A percentile compares a stretch with the other conserved stretches of the same genome.
Evolutionary conservation across 2,329 filamentous ascomycete species (phyloP).

Genomic region (Epicoccum nigrum): DNA sequence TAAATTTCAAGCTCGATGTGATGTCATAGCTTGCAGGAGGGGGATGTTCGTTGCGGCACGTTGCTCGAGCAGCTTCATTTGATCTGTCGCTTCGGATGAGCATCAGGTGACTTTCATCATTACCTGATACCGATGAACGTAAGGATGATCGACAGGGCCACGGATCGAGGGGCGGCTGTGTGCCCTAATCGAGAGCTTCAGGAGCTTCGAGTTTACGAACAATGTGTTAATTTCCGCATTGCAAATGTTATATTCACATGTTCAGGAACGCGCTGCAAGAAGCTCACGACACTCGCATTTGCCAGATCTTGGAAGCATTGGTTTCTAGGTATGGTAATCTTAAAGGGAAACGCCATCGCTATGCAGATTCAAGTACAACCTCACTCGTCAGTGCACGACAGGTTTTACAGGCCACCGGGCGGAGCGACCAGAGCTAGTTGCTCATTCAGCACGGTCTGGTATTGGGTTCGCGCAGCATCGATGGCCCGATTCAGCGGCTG

Average conservation of each 20-base stretch:
- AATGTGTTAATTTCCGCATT: not conserved
- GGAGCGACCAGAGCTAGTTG: slow-evolving; percentile 51
- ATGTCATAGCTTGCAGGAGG: not conserved
- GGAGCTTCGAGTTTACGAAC: not conserved
- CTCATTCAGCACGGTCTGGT: slow-evolving; percentile 70
- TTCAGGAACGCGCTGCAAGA: too few relatives aligned
- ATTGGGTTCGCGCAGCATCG: slow-evolving; percentile 72
- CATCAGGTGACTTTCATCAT: slow-evolving; percentile 12
- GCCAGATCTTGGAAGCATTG: not conserved
- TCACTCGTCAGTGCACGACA: not conserved
- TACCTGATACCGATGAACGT: too few relatives aligned
- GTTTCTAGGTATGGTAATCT: not conserved
- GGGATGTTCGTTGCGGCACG: not conserved
- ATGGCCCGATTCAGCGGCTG: slow-evolving; percentile 75
- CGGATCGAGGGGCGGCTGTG: slow-evolving; percentile 3
- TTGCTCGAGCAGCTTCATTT: slow-evolving; percentile 2
- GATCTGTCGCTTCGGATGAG: slow-evolving; percentile 5
- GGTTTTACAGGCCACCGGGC: not conserved
- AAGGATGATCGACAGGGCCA: slow-evolving; percentile 3
- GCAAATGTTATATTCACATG: not conserved
- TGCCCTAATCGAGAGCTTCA: not conserved
- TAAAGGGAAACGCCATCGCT: slow-evolving; percentile 37
- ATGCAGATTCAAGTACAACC: slow-evolving; percentile 29
- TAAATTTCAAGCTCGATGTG: not conserved
- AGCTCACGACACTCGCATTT: not conserved